Evolutionary conservation across 352 stramenopile species (phyloP).

Genomic region (Globisporangium spinosum): DNA sequence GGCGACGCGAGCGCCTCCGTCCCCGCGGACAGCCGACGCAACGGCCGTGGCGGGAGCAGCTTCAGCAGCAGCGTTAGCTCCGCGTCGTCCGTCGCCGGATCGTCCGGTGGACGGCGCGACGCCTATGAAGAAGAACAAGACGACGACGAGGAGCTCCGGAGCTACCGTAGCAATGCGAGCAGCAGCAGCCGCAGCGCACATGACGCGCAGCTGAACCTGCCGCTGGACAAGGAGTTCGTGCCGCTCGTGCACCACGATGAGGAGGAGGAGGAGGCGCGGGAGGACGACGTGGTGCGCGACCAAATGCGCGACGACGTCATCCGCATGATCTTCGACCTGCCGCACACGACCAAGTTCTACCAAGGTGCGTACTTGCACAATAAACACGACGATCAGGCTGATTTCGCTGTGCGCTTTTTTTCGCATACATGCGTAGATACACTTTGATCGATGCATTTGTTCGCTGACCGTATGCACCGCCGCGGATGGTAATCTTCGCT

Average conservation of each 20-base stretch:
- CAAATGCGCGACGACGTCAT: constrained; percentile 77
- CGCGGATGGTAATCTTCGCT: background rate
- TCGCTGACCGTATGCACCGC: background rate
- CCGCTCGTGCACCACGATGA: constrained; percentile 29
- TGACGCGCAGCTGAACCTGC: constrained; percentile 30
- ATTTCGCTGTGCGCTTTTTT: background rate
- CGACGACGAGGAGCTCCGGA: constrained; percentile 17
- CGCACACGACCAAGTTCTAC: constrained; percentile 67
- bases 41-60: constrained; percentile 18
- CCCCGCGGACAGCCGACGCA: background rate
- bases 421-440: background rate
- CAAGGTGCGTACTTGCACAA: constrained; percentile 34
- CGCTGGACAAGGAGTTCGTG: constrained; percentile 45
- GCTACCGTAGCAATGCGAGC: constrained; percentile 22
- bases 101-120: constrained; percentile 22
- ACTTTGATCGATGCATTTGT: background rate
- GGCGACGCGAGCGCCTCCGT: constrained; percentile 13
- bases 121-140: constrained; percentile 24
- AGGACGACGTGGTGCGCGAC: constrained; percentile 37
- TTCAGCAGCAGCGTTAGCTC: constrained; percentile 4
- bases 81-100: background rate
- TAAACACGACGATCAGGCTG: background rate
- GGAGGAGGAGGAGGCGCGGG: constrained; percentile 16
- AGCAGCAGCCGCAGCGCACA: constrained; percentile 21
- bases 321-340: constrained; percentile 85